Evolutionary conservation across 2,329 filamentous ascomycete genomes (phyloP).

Genomic region (Diaporthe destruens): DNA sequence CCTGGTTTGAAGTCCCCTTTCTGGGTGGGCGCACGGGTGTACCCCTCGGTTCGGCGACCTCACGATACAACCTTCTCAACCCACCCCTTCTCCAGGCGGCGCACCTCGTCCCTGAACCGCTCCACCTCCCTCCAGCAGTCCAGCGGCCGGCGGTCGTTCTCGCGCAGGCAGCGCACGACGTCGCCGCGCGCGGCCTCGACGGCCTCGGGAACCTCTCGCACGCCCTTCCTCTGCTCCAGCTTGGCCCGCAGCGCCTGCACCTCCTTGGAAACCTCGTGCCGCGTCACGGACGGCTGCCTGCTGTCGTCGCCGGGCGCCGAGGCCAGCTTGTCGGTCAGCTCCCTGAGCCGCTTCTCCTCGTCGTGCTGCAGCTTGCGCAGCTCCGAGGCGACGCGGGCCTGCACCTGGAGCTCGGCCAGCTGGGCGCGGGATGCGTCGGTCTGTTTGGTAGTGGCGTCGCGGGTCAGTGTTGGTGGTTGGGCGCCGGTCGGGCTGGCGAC

Average conservation of each 20-base stretch:
- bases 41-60: slow-evolving; percentile 17
- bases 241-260: slow-evolving; percentile 69
- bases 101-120: slow-evolving; percentile 89
- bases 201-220: slow-evolving; percentile 76
- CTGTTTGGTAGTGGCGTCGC: slow-evolving; percentile 60
- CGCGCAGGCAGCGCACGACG: slow-evolving; percentile 83
- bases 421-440: slow-evolving; percentile 89
- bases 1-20: too few species aligned
- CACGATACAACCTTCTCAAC: slow-evolving; percentile 81
- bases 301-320: slow-evolving; percentile 47
- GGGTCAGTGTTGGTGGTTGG: not conserved
- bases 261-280: slow-evolving; percentile 69
- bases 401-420: slow-evolving; percentile 87
- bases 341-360: slow-evolving; percentile 76
- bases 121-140: slow-evolving; percentile 97
- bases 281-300: slow-evolving; percentile 51
- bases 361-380: slow-evolving; percentile 82
- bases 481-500: slow-evolving; percentile 3
- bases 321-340: slow-evolving; percentile 75
- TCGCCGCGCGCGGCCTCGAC: slow-evolving; percentile 81
- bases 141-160: slow-evolving; percentile 87
- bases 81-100: slow-evolving; percentile 86
- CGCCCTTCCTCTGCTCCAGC: slow-evolving; percentile 72
- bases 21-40: too few species aligned
- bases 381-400: slow-evolving; percentile 86